Evolutionary conservation across 2,329 filamentous ascomycete genomes (phyloP).

Genomic region (Fusarium anthophilum): DNA sequence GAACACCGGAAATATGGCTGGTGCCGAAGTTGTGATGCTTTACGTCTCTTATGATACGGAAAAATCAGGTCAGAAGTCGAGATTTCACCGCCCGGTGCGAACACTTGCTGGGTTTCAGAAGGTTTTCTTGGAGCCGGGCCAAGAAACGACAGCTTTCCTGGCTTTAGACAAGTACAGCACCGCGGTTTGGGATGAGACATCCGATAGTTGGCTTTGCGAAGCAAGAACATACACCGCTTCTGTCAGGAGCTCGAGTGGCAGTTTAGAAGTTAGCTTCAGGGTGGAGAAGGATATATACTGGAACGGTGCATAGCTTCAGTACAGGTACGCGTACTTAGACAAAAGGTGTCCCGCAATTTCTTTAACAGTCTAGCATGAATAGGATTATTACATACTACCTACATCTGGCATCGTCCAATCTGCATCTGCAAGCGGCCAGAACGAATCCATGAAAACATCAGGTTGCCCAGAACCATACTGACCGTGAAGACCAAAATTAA

Average conservation of each 20-base stretch:
- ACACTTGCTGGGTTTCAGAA: slow-evolving; percentile 12
- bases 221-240: slow-evolving; percentile 3
- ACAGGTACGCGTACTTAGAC: accelerated
- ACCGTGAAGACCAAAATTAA: background rate
- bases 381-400: background rate
- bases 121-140: background rate
- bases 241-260: background rate
- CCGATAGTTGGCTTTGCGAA: slow-evolving; percentile 5
- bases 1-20: background rate
- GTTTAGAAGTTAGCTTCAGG: background rate
- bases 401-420: slow-evolving; percentile 1
- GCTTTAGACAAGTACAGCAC: slow-evolving; percentile 4
- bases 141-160: background rate
- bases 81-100: background rate
- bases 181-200: slow-evolving; percentile 8
- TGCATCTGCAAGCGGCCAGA: slow-evolving; percentile 8
- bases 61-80: slow-evolving; percentile 1
- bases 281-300: slow-evolving; percentile 1
- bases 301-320: background rate
- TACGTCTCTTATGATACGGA: background rate
- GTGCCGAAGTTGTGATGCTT: slow-evolving; percentile 16
- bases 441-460: slow-evolving; percentile 24
- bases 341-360: accelerated
- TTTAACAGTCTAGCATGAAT: accelerated
- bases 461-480: slow-evolving; percentile 4